phyloP scores from a whole-genome alignment of 2,329 filamentous ascomycete species.

The Curvularia eragrostidis region DNA sequence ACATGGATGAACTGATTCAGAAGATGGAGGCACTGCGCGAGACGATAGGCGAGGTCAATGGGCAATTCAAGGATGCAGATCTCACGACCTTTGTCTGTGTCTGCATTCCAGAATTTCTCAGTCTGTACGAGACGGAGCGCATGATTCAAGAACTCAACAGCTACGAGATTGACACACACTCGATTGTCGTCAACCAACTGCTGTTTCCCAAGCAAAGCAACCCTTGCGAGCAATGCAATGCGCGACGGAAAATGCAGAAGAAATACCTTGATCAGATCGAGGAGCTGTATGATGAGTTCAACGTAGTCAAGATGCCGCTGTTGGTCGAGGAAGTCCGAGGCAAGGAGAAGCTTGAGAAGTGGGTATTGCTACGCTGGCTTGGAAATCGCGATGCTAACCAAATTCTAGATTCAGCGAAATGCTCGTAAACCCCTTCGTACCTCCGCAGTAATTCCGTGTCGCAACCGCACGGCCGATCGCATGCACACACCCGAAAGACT shows the following conservation, averaged over 20 bases:
- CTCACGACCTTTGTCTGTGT: slow-evolving; percentile 98
- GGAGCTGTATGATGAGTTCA: slow-evolving; percentile 98
- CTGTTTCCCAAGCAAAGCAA: slow-evolving; percentile 87
- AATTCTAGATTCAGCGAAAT: slow-evolving; percentile 74
- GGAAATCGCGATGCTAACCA: slow-evolving; percentile 15
- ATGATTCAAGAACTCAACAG: slow-evolving; percentile 98
- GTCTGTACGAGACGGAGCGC: slow-evolving; percentile 96
- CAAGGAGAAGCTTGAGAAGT: slow-evolving; percentile 87
- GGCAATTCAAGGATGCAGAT: slow-evolving; percentile 96
- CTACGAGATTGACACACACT: slow-evolving; percentile 95
- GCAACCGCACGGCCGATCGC: slow-evolving; percentile 1
- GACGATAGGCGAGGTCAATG: slow-evolving; percentile 94
- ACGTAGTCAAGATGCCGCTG: slow-evolving; percentile 97
- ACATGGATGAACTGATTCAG: slow-evolving; percentile 86
- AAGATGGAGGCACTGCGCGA: slow-evolving; percentile 93
- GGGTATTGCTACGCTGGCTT: slow-evolving; percentile 27
- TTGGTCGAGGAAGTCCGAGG: slow-evolving; percentile 94
- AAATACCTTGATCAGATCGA: slow-evolving; percentile 99
- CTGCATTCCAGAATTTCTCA: slow-evolving; percentile 96
- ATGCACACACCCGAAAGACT: slow-evolving; percentile 2
- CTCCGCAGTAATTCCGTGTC: slow-evolving; percentile 57
- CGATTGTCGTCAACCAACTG: slow-evolving; percentile 97
- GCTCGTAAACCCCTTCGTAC: slow-evolving; percentile 77
- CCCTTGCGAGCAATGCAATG: slow-evolving; percentile 93
- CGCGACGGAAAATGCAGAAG: slow-evolving; percentile 96